These are phyloP conservation scores for Leucogyrophana mollusca DNA, from an alignment of 768 basidiomycete genomes.

Conservation along the genomic window DNA sequence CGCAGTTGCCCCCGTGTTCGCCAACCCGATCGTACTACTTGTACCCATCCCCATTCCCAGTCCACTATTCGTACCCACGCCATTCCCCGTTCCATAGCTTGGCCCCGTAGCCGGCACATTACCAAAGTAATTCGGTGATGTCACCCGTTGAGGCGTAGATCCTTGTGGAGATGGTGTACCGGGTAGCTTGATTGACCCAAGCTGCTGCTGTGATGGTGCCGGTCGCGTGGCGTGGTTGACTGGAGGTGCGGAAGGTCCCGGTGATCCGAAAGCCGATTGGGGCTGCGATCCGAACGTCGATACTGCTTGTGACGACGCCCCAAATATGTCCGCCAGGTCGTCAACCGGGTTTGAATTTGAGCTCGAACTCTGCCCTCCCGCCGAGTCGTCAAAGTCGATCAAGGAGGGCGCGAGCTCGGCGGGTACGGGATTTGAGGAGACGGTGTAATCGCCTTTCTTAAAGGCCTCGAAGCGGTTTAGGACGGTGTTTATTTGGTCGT, in stretches of 20 bases:
- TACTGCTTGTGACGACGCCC: slow-evolving; percentile 10
- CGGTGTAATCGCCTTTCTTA: slow-evolving; percentile 85
- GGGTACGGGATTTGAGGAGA: slow-evolving; percentile 69
- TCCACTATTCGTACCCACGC: slow-evolving; percentile 12
- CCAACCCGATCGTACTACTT: slow-evolving; percentile 4
- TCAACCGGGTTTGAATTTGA: slow-evolving; percentile 32
- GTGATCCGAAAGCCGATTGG: not conserved
- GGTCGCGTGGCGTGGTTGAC: slow-evolving; percentile 29
- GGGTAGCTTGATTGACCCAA: slow-evolving; percentile 43
- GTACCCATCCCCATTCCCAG: slow-evolving; percentile 2
- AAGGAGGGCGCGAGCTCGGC: slow-evolving; percentile 52
- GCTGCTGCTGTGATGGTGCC: slow-evolving; percentile 18
- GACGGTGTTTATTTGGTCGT: slow-evolving; percentile 96
- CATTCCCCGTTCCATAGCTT: slow-evolving; percentile 9
- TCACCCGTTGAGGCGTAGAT: slow-evolving; percentile 18
- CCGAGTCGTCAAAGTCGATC: slow-evolving; percentile 74
- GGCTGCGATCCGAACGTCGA: slow-evolving; percentile 1
- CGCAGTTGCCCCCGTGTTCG: slow-evolving; percentile 9
- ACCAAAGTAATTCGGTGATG: slow-evolving; percentile 22
- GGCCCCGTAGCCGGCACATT: slow-evolving; percentile 3
- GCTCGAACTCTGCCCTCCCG: slow-evolving; percentile 17
- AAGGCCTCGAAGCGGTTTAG: slow-evolving; percentile 89
- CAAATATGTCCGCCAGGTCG: slow-evolving; percentile 68
- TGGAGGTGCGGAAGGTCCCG: slow-evolving; percentile 18
- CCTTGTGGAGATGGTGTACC: slow-evolving; percentile 33